Evolutionary conservation across 331 rosid genomes (phyloP).

Genomic region (Cydonia oblonga): DNA sequence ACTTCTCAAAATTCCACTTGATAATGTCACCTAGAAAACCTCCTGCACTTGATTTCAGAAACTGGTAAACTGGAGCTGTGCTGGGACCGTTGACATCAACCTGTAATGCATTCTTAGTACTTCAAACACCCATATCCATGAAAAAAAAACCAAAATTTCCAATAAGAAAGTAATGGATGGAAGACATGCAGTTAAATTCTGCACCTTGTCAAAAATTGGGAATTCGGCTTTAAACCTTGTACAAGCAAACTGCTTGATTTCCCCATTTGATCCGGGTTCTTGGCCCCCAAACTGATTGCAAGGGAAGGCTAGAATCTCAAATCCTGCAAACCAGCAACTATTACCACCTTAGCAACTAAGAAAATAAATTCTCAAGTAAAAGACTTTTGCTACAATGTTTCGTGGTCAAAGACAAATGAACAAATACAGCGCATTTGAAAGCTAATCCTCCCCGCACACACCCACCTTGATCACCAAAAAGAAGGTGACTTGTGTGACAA

Average conservation of each 20-base stretch:
- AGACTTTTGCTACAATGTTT: neutral
- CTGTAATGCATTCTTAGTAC: constrained; percentile 34
- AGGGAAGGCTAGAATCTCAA: constrained; percentile 93
- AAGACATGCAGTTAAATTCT: neutral
- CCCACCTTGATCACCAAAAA: neutral
- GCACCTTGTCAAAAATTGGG: constrained; percentile 90
- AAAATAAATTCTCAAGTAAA: neutral
- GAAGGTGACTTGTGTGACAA: neutral
- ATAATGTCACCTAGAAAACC: constrained; percentile 78
- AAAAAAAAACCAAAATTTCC: neutral
- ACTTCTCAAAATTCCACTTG: constrained; percentile 99
- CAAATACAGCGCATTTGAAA: neutral
- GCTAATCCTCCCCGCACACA: neutral
- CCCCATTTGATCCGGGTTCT: constrained; percentile 85
- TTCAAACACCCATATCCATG: neutral
- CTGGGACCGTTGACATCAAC: constrained; percentile 93
- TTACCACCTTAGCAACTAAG: neutral
- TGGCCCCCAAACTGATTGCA: constrained; percentile 98
- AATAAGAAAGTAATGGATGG: neutral
- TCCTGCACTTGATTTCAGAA: constrained; percentile 84
- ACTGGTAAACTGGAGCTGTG: constrained; percentile 84
- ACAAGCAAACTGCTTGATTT: constrained; percentile 91
- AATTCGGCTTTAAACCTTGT: constrained; percentile 87
- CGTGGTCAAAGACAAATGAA: neutral
- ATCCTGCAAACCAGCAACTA: constrained; percentile 39